Evolutionary conservation across 371 early-diverging fungal genomes (phyloP).

Genomic region (Mortierella polycephala): DNA sequence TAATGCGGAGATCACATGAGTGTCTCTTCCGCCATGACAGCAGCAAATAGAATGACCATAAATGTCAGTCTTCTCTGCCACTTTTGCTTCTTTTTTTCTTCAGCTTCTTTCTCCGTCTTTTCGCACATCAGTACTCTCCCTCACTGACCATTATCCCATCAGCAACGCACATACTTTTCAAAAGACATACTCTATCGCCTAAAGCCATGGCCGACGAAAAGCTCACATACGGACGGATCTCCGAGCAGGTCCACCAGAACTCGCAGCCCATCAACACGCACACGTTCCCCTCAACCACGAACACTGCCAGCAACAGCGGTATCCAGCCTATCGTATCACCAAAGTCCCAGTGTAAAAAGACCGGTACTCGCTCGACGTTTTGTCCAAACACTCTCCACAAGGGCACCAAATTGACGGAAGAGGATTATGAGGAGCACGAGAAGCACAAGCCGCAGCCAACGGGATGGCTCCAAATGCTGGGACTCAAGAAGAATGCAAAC

Average conservation of each 20-base stretch:
- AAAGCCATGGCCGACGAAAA: slow-evolving; percentile 27
- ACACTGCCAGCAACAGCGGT: neutral
- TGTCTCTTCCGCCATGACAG: too few relatives aligned
- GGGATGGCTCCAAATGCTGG: slow-evolving; percentile 34
- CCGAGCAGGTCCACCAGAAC: slow-evolving; percentile 11
- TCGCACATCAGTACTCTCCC: neutral
- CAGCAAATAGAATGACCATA: too few relatives aligned
- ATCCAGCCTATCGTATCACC: slow-evolving; percentile 20
- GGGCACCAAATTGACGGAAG: slow-evolving; percentile 32
- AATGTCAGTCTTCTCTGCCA: too few relatives aligned
- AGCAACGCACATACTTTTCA: neutral
- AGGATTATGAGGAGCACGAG: slow-evolving; percentile 24
- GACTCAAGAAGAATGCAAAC: slow-evolving; percentile 28
- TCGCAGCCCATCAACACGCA: slow-evolving; percentile 4
- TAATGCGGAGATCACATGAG: too few relatives aligned
- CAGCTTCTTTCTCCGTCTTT: neutral
- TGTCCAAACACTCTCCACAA: slow-evolving; percentile 33
- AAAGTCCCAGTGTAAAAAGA: slow-evolving; percentile 24
- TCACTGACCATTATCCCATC: neutral
- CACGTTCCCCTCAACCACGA: neutral
- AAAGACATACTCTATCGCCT: neutral
- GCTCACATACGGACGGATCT: neutral
- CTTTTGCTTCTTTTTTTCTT: too few relatives aligned
- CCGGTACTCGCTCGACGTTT: slow-evolving; percentile 52
- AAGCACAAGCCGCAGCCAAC: slow-evolving; percentile 14